Evolutionary conservation across 2,329 filamentous ascomycete species (phyloP).

Genomic region (Fragosphaeria purpurea): DNA sequence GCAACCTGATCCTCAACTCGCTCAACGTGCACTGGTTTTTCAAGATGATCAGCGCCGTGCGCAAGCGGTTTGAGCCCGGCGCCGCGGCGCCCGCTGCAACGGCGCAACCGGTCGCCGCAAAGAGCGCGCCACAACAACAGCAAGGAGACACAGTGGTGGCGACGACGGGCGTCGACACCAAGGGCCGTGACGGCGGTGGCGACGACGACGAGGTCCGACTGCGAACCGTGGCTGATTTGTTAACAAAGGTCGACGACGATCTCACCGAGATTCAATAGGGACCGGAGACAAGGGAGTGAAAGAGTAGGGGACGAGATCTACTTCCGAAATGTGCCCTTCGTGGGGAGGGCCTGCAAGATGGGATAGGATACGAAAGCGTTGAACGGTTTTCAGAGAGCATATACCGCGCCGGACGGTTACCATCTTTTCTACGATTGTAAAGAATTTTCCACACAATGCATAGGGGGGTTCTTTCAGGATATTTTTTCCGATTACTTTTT

Average conservation of each 20-base stretch:
- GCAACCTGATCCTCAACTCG: slow-evolving; percentile 62
- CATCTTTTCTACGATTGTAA: too few relatives aligned
- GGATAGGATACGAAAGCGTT: too few relatives aligned
- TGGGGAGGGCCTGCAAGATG: too few relatives aligned
- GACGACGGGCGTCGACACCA: too few relatives aligned
- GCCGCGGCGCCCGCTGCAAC: slow-evolving; percentile 21
- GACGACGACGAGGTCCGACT: slow-evolving; percentile 13
- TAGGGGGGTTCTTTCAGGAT: too few relatives aligned
- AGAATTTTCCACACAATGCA: too few relatives aligned
- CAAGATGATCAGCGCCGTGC: slow-evolving; percentile 74
- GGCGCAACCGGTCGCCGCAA: slow-evolving; percentile 8
- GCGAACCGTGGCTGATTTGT: slow-evolving; percentile 11
- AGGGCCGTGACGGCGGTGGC: not conserved
- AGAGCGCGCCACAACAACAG: not conserved
- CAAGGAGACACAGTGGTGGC: too few relatives aligned
- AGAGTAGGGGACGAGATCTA: too few relatives aligned
- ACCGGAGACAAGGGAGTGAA: not conserved
- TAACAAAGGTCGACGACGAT: slow-evolving; percentile 13
- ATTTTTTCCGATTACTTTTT: too few relatives aligned
- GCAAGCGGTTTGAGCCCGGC: slow-evolving; percentile 59
- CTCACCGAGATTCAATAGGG: slow-evolving; percentile 14
- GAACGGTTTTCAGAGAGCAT: too few relatives aligned
- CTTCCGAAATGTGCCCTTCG: too few relatives aligned
- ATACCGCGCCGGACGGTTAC: too few relatives aligned
- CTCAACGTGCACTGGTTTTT: slow-evolving; percentile 80